Evolutionary conservation across 495 filamentous ascomycete genomes (phyloP).

Genomic region (Penicillium soppii): DNA sequence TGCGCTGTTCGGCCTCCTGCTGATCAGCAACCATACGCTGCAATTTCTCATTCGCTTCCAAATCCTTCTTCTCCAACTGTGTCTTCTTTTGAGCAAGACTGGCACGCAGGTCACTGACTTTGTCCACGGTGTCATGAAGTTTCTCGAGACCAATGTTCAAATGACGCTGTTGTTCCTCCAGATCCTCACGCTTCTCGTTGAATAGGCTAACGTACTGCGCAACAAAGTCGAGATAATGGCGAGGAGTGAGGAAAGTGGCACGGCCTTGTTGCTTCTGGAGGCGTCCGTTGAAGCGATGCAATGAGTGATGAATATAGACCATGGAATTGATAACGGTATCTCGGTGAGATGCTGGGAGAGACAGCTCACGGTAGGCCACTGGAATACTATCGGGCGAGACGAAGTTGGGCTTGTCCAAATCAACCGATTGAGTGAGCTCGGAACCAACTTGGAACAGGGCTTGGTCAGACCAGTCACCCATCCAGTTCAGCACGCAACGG

Average conservation of each 20-base stretch:
- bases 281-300: constrained; percentile 85
- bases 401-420: constrained; percentile 85
- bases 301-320: constrained; percentile 96
- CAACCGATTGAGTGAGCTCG: constrained; percentile 92
- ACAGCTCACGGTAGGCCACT: constrained; percentile 82
- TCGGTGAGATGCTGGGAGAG: constrained; percentile 81
- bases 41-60: constrained; percentile 94
- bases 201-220: constrained; percentile 97
- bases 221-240: constrained; percentile 97
- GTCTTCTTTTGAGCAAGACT: constrained; percentile 92
- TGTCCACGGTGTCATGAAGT: constrained; percentile 95
- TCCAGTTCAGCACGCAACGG: constrained; percentile 98
- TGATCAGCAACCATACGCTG: constrained; percentile 97
- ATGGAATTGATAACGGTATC: constrained; percentile 93
- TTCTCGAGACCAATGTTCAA: constrained; percentile 98
- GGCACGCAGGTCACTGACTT: constrained; percentile 85
- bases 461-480: constrained; percentile 99
- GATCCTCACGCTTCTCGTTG: constrained; percentile 96
- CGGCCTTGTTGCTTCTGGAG: constrained; percentile 88
- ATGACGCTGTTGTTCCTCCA: constrained; percentile 97
- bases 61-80: constrained; percentile 89
- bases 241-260: constrained; percentile 88
- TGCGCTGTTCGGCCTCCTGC: constrained; percentile 89
- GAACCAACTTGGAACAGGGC: constrained; percentile 97
- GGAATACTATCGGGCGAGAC: constrained; percentile 87